A percentile compares a stretch with the other conserved stretches of the same genome.
Conservation (phyloP, 2,329 filamentous ascomycete genomes). For the Grosmannia penicillata region DNA sequence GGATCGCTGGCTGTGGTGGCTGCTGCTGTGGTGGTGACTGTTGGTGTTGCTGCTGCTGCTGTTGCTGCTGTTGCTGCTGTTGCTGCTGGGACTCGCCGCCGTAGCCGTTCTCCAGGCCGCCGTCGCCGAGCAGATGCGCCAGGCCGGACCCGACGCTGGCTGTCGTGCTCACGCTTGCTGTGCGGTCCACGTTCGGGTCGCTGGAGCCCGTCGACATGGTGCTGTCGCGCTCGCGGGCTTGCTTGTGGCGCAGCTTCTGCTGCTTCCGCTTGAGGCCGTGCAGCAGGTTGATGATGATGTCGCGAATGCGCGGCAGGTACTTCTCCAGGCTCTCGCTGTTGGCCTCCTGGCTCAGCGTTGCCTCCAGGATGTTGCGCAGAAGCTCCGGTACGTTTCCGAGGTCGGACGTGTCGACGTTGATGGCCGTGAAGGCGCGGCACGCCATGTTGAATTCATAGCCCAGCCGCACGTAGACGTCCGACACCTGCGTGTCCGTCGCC, state of each 20-base stretch:
- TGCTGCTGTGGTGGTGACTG: conserved; percentile 15
- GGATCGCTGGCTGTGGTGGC: conserved; percentile 9
- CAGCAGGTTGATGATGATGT: conserved; percentile 95
- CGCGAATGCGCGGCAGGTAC: conserved; percentile 84
- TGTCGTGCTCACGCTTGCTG: conserved; percentile 44
- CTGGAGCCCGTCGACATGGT: conserved; percentile 26
- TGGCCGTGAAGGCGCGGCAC: conserved; percentile 89
- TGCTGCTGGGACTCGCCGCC: conserved; percentile 18
- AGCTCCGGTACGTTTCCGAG: conserved; percentile 90
- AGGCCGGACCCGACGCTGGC: conserved; percentile 42
- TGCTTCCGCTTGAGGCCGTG: conserved; percentile 97
- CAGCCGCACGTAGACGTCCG: conserved; percentile 91
- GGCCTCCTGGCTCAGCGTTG: conserved; percentile 91
- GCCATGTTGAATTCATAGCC: conserved; percentile 99
- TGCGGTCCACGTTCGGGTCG: conserved; percentile 10
- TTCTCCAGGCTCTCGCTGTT: conserved; percentile 86
- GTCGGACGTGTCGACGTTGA: conserved; percentile 89
- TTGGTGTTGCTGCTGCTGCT: conserved; percentile 9
- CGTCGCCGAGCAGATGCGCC: conserved; percentile 44
- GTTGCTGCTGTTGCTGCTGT: conserved; percentile 13
- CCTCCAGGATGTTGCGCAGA: conserved; percentile 79
- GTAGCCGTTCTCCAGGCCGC: conserved; percentile 40
- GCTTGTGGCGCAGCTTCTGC: conserved; percentile 61
- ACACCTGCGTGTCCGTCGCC: conserved; percentile 88
- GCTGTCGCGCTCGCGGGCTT: conserved; percentile 41